These are phyloP conservation scores for Cordyceps cicadae DNA, from an alignment of 2,329 filamentous ascomycete genomes.

Conservation along the genomic window DNA sequence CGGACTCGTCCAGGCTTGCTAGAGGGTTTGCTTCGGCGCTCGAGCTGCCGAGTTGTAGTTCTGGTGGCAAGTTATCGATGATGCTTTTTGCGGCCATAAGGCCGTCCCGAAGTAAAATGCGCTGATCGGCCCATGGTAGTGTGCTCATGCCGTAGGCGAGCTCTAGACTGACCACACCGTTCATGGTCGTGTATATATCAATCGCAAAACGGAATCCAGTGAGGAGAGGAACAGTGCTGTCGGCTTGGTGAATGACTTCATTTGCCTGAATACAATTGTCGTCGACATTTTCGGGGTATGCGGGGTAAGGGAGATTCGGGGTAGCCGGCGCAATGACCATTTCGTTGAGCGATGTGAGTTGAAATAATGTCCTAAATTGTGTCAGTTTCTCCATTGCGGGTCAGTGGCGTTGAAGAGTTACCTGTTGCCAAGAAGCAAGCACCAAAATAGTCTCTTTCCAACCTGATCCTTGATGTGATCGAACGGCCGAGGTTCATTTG, in stretches of 20 bases:
- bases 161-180: slow-evolving; percentile 68
- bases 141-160: slow-evolving; percentile 72
- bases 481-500: slow-evolving; percentile 39
- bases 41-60: slow-evolving; percentile 50
- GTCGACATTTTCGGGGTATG: slow-evolving; percentile 72
- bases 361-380: slow-evolving; percentile 57
- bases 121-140: slow-evolving; percentile 71
- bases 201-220: slow-evolving; percentile 76
- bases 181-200: slow-evolving; percentile 73
- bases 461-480: slow-evolving; percentile 67
- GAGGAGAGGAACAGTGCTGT: slow-evolving; percentile 59
- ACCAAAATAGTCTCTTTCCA: slow-evolving; percentile 76
- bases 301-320: slow-evolving; percentile 66
- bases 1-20: slow-evolving; percentile 34
- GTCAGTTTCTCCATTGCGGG: background rate
- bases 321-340: slow-evolving; percentile 70
- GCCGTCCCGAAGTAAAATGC: slow-evolving; percentile 61
- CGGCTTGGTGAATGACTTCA: slow-evolving; percentile 62
- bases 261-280: slow-evolving; percentile 70
- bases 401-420: slow-evolving; percentile 25
- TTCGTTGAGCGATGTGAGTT: slow-evolving; percentile 63
- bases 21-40: slow-evolving; percentile 29
- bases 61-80: slow-evolving; percentile 58
- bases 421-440: slow-evolving; percentile 66
- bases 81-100: slow-evolving; percentile 62